These are phyloP conservation scores for Termitomyces sp. DNA, from an alignment of 1,284 basidiomycete genomes.

Conservation along the genomic window DNA sequence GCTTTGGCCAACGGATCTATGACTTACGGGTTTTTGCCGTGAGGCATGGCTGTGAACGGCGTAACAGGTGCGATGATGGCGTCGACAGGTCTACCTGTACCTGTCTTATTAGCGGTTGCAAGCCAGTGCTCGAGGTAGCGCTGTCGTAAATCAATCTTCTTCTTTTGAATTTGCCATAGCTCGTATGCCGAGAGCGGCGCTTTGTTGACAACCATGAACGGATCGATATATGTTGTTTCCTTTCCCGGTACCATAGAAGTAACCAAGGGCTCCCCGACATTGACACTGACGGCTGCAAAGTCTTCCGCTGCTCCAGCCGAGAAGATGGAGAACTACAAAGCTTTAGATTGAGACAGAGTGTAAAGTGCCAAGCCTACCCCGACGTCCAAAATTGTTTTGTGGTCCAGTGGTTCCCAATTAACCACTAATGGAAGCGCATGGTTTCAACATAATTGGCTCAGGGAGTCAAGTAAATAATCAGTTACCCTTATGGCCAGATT, in stretches of 20 bases:
- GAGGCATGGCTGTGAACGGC: slow-evolving; percentile 48
- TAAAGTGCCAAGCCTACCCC: slow-evolving; percentile 9
- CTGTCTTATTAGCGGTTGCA: slow-evolving; percentile 38
- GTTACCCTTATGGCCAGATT: slow-evolving; percentile 63
- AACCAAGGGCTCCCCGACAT: slow-evolving; percentile 47
- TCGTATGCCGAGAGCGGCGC: slow-evolving; percentile 34
- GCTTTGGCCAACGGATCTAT: not conserved
- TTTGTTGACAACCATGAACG: slow-evolving; percentile 2
- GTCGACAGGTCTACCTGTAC: slow-evolving; percentile 60
- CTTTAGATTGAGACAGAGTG: not conserved
- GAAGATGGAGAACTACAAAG: slow-evolving; percentile 27
- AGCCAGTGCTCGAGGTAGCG: slow-evolving; percentile 56
- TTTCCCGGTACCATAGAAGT: slow-evolving; percentile 37
- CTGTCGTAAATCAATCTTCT: slow-evolving; percentile 38
- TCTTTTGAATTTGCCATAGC: slow-evolving; percentile 52
- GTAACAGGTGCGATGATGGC: slow-evolving; percentile 56
- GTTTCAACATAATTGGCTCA: not conserved
- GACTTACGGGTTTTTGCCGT: slow-evolving; percentile 44
- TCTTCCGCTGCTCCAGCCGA: slow-evolving; percentile 40
- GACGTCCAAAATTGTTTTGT: slow-evolving; percentile 22
- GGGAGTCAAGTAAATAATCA: not conserved
- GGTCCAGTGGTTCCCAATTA: slow-evolving; percentile 31
- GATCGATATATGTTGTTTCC: slow-evolving; percentile 19
- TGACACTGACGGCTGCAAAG: slow-evolving; percentile 31
- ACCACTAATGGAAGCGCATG: slow-evolving; percentile 29